Evolutionary conservation across 306 rosid species (phyloP), one percentile per base, ranked within the genome.

Genomic region (Crotalaria pallida): DNA sequence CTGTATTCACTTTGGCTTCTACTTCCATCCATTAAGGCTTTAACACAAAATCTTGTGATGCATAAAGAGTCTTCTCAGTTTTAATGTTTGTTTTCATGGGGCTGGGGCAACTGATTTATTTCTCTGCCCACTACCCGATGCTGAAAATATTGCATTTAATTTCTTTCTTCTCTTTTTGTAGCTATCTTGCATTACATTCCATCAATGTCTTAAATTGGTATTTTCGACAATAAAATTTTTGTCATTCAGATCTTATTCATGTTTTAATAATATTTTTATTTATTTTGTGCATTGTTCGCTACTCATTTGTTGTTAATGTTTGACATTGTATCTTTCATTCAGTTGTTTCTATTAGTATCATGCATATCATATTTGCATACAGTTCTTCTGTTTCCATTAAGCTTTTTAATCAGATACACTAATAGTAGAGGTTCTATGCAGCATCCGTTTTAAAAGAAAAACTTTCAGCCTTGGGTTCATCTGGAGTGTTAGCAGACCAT

Each of bases 401-500:
- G 21, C 73, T 58, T 36, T 44, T 72, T 51, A 26, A 63, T 67
- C 52, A 56, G 74, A 75, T 69, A 41, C 65, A 70, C 88, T 84
- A 76, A 89, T 53, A 57, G 53, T 68, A 70, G 64, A 50, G 55
- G 73, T 83, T n/a, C 76, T 74, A 71, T 85, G 85, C 95, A 92
- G 98, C 98, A 63, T 90, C 96, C 81, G 96, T 92, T 59, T 79
- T 92, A 82, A 92, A 83, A 78, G 98, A 92, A 82, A 92, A 92
- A 71, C 96, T 92, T 81, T 79, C 88, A 27, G 73, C 96, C 58
- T 76, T 92, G 90, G 98, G 98, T 74, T 80, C 98, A 56, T 92
- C 98, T 70, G 98, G 98, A 79, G 91, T 90, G 74, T 82, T 90
- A 76, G 98, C 96, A 9, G 98, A 92, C 13, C 98, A 92, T 83